Evolutionary conservation across 139 green algal species (phyloP).

Genomic region (Ostreobium quekettii): DNA sequence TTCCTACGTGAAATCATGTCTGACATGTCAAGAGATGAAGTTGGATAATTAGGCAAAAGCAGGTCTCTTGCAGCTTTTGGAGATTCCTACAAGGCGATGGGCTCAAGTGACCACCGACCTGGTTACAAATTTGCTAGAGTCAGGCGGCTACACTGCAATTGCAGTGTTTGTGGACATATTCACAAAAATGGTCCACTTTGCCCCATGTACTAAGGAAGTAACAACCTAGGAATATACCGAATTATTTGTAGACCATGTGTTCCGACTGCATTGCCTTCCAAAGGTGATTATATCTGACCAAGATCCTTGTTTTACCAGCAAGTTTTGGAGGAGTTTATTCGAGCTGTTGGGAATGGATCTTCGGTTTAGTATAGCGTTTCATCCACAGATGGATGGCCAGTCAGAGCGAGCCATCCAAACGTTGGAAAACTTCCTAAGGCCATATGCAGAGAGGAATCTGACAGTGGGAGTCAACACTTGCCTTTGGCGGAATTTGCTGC

Average conservation of each 20-base stretch:
- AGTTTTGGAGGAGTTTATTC: conserved; percentile 37
- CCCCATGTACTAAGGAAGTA: conserved; percentile 25
- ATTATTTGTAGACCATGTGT: conserved; percentile 35
- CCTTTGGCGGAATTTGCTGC: conserved; percentile 23
- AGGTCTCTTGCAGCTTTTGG: conserved; percentile 35
- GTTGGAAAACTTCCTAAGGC: conserved; percentile 37
- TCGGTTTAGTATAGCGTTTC: conserved; percentile 39
- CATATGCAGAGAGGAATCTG: conserved; percentile 20
- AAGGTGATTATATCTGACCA: conserved; percentile 45
- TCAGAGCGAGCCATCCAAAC: conserved; percentile 46
- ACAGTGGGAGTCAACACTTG: conserved; percentile 26
- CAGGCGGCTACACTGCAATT: conserved; percentile 26
- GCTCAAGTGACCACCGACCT: conserved; percentile 45
- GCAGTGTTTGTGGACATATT: conserved; percentile 46
- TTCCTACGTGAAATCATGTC: neutral
- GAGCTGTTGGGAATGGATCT: conserved; percentile 28
- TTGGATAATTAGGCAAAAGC: neutral
- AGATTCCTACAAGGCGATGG: conserved; percentile 31
- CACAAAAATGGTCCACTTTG: conserved; percentile 42
- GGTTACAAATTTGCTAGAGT: conserved; percentile 39
- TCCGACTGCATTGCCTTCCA: conserved; percentile 37
- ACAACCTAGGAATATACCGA: conserved; percentile 15
- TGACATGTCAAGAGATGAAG: conserved; percentile 21
- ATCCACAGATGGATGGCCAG: conserved; percentile 57
- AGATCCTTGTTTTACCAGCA: conserved; percentile 35